A percentile compares a stretch with the other conserved stretches of the same genome.
Evolutionary conservation across 352 stramenopile genomes (phyloP).

Genomic region (Hyaloperonospora brassicae): DNA sequence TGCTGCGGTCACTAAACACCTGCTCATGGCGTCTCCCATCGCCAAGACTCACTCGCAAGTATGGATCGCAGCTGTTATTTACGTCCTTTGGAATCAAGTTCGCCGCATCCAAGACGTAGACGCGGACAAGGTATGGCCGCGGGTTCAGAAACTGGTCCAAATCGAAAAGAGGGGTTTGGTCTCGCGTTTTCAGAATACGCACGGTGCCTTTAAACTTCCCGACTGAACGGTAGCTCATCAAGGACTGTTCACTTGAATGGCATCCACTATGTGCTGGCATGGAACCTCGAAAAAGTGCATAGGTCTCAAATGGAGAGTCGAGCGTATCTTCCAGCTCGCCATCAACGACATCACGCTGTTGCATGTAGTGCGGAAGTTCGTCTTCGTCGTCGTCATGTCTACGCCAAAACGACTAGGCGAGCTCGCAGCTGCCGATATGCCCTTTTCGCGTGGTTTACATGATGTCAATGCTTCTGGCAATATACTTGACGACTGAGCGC

Average conservation of each 20-base stretch:
- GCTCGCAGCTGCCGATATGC: slow-evolving; percentile 8
- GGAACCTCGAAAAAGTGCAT: slow-evolving; percentile 51
- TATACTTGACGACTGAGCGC: slow-evolving; percentile 7
- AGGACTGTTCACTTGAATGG: slow-evolving; percentile 18
- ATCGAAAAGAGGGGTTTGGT: slow-evolving; percentile 69
- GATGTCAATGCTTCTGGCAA: slow-evolving; percentile 1
- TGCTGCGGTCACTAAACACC: slow-evolving; percentile 75
- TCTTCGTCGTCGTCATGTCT: slow-evolving; percentile 42
- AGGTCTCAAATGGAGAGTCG: slow-evolving; percentile 77
- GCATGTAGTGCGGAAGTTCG: slow-evolving; percentile 60
- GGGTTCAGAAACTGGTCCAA: slow-evolving; percentile 67
- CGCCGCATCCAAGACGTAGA: slow-evolving; percentile 82
- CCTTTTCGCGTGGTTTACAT: slow-evolving; percentile 5
- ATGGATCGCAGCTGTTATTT: slow-evolving; percentile 82
- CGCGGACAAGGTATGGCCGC: slow-evolving; percentile 69
- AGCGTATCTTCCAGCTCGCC: slow-evolving; percentile 61
- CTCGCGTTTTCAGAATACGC: slow-evolving; percentile 59
- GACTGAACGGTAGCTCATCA: slow-evolving; percentile 43
- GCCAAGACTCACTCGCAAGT: slow-evolving; percentile 74
- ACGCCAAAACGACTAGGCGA: slow-evolving; percentile 27
- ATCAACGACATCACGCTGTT: slow-evolving; percentile 42
- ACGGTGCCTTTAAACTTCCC: slow-evolving; percentile 88
- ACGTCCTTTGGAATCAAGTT: slow-evolving; percentile 77
- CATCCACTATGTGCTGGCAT: slow-evolving; percentile 35
- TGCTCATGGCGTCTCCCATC: slow-evolving; percentile 55